phyloP scores from a whole-genome alignment of 306 rosid genomes.

The Quillaja saponaria region DNA sequence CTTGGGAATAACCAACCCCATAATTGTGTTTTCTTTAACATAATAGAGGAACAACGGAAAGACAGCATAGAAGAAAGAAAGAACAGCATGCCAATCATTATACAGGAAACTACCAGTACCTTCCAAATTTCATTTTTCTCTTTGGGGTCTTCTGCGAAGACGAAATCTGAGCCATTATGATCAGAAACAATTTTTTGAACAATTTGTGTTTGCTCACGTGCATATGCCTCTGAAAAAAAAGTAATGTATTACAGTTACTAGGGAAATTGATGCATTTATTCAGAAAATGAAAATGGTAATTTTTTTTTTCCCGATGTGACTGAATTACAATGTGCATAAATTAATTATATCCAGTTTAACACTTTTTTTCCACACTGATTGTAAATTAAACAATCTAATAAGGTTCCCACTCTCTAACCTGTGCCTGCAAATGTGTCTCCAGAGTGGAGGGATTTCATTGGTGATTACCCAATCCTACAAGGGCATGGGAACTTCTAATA shows the following conservation, averaged over 20 bases:
- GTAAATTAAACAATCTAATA: constrained; percentile 7
- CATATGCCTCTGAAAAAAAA: constrained; percentile 73
- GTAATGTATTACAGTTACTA: constrained; percentile 20
- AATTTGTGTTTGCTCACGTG: constrained; percentile 86
- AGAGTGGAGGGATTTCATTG: background rate
- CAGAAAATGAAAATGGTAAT: constrained; percentile 12
- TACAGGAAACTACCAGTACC: constrained; percentile 45
- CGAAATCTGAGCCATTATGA: constrained; percentile 95
- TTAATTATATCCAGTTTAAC: background rate
- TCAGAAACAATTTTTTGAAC: constrained; percentile 76
- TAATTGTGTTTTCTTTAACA: no score
- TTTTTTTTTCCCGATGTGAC: constrained; percentile 7
- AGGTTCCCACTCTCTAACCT: constrained; percentile 5
- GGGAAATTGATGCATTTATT: constrained; percentile 20
- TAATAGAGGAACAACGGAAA: no score
- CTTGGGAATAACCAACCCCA: no score
- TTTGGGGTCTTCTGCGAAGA: constrained; percentile 84
- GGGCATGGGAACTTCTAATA: background rate
- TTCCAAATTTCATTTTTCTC: constrained; percentile 88
- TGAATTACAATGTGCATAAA: background rate
- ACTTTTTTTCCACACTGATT: background rate
- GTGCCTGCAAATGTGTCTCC: background rate
- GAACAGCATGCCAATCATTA: constrained; percentile 9
- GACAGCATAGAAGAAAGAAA: background rate
- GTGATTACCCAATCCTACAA: constrained; percentile 8